A percentile compares a stretch with the other conserved stretches of the same genome.
Conservation (phyloP, 139 green algal species). For the Pedinophyceae sp. region DNA sequence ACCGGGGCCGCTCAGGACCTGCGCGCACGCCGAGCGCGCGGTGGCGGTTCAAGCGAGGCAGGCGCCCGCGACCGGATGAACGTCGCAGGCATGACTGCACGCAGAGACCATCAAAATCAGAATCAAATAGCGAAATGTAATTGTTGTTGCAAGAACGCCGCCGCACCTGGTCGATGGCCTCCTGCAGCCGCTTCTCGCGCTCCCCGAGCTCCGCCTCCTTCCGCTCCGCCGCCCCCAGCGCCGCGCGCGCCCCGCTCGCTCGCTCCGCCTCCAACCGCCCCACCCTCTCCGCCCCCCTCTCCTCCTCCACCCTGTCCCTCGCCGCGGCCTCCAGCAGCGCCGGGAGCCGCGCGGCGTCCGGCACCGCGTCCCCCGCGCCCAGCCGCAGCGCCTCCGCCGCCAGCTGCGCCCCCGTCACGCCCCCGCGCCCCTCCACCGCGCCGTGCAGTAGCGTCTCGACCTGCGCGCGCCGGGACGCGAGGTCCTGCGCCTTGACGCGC, state of each 20-base stretch:
- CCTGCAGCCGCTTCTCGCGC: constrained; percentile 4
- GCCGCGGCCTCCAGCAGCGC: constrained; percentile 7
- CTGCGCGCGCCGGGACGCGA: constrained; percentile 6
- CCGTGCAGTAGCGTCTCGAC: background rate
- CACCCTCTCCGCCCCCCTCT: background rate
- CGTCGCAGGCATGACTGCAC: too few relatives aligned
- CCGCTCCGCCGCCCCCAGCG: constrained; percentile 3
- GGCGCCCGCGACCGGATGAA: too few relatives aligned
- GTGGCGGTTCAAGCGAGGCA: too few relatives aligned
- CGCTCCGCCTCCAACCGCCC: background rate
- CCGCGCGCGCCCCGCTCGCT: background rate
- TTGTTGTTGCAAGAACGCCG: too few relatives aligned
- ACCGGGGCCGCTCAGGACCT: too few relatives aligned
- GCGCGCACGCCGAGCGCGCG: too few relatives aligned
- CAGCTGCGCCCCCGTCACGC: background rate
- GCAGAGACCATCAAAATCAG: too few relatives aligned
- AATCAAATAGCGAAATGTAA: background rate
- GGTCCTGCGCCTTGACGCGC: constrained; percentile 18
- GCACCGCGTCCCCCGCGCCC: constrained; percentile 5
- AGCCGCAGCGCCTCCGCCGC: background rate
- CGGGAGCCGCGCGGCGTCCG: constrained; percentile 6
- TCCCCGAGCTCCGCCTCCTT: constrained; percentile 4
- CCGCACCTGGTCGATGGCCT: too few relatives aligned
- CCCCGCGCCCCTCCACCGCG: background rate
- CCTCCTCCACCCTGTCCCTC: constrained; percentile 4